Conservation (phyloP, 2,329 filamentous ascomycete species). For the Colletotrichum melonis region DNA sequence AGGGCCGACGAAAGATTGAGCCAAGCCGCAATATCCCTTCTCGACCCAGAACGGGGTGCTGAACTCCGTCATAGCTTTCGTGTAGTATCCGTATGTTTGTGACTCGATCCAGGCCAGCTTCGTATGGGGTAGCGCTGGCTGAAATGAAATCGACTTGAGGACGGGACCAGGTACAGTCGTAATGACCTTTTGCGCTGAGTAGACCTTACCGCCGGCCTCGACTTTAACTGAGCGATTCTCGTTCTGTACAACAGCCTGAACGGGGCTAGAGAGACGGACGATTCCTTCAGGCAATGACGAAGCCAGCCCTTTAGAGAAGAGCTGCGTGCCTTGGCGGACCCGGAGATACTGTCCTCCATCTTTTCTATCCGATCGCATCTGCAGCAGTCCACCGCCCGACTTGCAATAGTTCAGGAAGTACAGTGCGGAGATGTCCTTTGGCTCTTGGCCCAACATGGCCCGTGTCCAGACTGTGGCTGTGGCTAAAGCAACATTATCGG, state of each 20-base stretch:
- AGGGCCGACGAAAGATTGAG: slow-evolving; percentile 58
- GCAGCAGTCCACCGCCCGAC: slow-evolving; percentile 60
- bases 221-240: slow-evolving; percentile 17
- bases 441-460: slow-evolving; percentile 62
- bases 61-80: slow-evolving; percentile 61
- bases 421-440: slow-evolving; percentile 60
- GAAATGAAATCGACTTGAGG: slow-evolving; percentile 57
- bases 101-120: slow-evolving; percentile 50
- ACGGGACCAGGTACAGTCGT: slow-evolving; percentile 59
- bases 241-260: slow-evolving; percentile 44
- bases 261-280: slow-evolving; percentile 45
- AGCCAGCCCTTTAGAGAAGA: slow-evolving; percentile 51
- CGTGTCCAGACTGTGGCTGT: slow-evolving; percentile 58
- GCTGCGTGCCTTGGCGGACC: slow-evolving; percentile 58
- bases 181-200: slow-evolving; percentile 57
- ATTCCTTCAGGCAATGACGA: slow-evolving; percentile 42
- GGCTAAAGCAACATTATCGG: slow-evolving; percentile 42
- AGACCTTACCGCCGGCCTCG: slow-evolving; percentile 39
- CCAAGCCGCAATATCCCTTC: slow-evolving; percentile 56
- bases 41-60: slow-evolving; percentile 51
- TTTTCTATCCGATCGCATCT: slow-evolving; percentile 64
- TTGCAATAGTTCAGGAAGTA: slow-evolving; percentile 68
- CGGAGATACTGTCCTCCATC: slow-evolving; percentile 65
- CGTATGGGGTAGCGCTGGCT: slow-evolving; percentile 54
- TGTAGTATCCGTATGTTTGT: slow-evolving; percentile 58